Percentiles rank a stretch among this genome's conserved stretches.
Evolutionary conservation across 2,329 filamentous ascomycete species (phyloP).

Genomic region (Corynespora cassiicola): DNA sequence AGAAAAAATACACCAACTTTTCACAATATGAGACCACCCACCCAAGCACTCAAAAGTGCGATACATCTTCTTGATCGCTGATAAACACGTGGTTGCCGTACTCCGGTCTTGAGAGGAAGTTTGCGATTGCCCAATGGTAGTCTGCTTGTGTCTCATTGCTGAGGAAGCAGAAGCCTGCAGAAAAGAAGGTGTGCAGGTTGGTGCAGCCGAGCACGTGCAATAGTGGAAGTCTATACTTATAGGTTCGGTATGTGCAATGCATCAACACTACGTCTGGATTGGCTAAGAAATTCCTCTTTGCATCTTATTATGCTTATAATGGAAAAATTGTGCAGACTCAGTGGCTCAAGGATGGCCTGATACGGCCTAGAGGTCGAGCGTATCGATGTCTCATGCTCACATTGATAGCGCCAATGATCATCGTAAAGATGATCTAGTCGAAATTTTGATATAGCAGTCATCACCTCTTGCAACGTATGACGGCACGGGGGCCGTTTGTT

Average conservation of each 20-base stretch:
- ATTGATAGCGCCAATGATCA: slow-evolving; percentile 14
- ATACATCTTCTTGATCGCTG: slow-evolving; percentile 1
- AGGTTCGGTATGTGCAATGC: slow-evolving; percentile 1
- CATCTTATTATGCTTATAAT: no score
- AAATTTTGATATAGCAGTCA: slow-evolving; percentile 3
- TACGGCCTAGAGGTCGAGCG: slow-evolving; percentile 4
- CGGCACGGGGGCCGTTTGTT: slow-evolving; percentile 10
- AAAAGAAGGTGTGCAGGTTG: slow-evolving; percentile 1
- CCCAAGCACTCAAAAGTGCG: no score
- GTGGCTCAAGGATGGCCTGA: slow-evolving; percentile 8
- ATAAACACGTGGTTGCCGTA: not conserved
- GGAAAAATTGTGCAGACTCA: slow-evolving; percentile 7
- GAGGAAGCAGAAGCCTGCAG: not conserved
- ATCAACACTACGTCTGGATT: slow-evolving; percentile 2
- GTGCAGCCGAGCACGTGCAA: not conserved
- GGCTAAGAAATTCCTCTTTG: no score
- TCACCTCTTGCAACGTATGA: slow-evolving; percentile 3
- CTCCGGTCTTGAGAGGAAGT: no score
- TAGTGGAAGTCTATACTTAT: slow-evolving; percentile 4
- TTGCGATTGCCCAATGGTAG: no score
- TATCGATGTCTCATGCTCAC: slow-evolving; percentile 3
- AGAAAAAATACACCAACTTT: no score
- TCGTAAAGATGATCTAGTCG: slow-evolving; percentile 6
- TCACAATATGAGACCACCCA: no score
- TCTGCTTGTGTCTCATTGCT: not conserved